phyloP scores from a whole-genome alignment of 139 green algal genomes.

The Chlorella sp. region DNA sequence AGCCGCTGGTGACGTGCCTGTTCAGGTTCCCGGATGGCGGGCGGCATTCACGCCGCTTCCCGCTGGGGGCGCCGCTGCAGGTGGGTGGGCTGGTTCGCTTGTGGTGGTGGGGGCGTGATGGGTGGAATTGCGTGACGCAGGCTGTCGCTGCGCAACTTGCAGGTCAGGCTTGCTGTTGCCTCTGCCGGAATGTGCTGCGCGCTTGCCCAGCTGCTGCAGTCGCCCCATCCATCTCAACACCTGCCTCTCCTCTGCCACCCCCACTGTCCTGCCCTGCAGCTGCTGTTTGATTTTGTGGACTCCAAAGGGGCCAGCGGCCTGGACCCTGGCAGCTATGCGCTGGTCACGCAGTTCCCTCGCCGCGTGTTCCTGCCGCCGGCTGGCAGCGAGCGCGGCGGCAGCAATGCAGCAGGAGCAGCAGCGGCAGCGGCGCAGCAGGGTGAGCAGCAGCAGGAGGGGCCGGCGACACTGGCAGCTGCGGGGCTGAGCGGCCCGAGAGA shows the following conservation, averaged over 20 bases:
- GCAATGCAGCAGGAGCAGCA: neutral
- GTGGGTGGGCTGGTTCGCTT: neutral
- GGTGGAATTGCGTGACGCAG: no score
- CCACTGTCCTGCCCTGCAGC: constrained; percentile 6
- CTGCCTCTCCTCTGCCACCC: neutral
- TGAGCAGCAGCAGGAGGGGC: neutral
- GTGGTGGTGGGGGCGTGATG: no score
- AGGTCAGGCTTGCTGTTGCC: no score
- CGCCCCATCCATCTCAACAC: neutral
- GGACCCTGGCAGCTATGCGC: constrained; percentile 55
- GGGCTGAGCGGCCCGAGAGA: constrained; percentile 48
- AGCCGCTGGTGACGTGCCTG: constrained; percentile 49
- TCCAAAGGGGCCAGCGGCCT: constrained; percentile 44
- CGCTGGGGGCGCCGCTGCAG: constrained; percentile 37
- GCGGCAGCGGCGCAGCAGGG: neutral
- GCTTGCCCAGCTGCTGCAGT: neutral
- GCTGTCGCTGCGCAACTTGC: no score
- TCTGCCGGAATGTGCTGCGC: no score
- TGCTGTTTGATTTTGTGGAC: constrained; percentile 82
- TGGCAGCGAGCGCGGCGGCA: neutral
- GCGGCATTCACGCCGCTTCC: constrained; percentile 66
- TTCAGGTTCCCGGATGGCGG: constrained; percentile 79
- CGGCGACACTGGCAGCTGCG: constrained; percentile 37
- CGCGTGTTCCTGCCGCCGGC: constrained; percentile 48
- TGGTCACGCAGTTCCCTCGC: constrained; percentile 78